phyloP scores from a whole-genome alignment of 2,329 filamentous ascomycete species.

The Aspergillus clavatus region DNA sequence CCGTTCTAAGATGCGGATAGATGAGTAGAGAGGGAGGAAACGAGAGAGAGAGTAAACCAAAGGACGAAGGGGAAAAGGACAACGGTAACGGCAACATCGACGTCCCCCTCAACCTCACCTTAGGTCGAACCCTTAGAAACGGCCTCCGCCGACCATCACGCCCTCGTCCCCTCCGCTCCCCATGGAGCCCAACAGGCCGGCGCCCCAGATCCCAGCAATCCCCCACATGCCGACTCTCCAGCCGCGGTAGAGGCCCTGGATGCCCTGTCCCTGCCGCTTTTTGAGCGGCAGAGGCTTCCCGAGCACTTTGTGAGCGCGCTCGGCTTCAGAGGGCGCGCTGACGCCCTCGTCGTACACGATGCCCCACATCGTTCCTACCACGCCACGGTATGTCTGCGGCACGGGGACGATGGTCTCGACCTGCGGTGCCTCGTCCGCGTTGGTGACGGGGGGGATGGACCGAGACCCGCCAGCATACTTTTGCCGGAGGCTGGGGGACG shows the following conservation, averaged over 20 bases:
- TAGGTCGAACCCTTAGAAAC: slow-evolving; percentile 28
- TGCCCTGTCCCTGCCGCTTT: slow-evolving; percentile 50
- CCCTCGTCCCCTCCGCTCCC: slow-evolving; percentile 36
- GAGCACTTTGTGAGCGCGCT: slow-evolving; percentile 31
- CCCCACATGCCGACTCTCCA: slow-evolving; percentile 55
- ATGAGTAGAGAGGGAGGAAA: no score
- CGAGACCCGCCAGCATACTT: slow-evolving; percentile 21
- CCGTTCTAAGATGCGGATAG: no score
- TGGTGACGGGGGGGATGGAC: slow-evolving; percentile 9
- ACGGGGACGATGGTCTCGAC: slow-evolving; percentile 73
- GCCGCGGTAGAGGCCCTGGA: slow-evolving; percentile 53
- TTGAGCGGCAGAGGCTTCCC: slow-evolving; percentile 35
- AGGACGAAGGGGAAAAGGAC: background rate
- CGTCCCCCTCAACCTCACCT: no score
- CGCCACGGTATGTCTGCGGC: slow-evolving; percentile 71
- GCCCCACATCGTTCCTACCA: slow-evolving; percentile 84
- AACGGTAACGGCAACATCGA: no score
- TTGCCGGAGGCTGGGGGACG: slow-evolving; percentile 48
- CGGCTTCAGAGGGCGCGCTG: slow-evolving; percentile 39
- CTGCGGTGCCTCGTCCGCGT: slow-evolving; percentile 19
- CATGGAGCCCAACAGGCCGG: slow-evolving; percentile 40
- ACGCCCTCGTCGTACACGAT: slow-evolving; percentile 79
- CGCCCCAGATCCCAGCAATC: slow-evolving; percentile 52
- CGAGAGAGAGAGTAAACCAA: background rate
- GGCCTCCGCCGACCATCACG: slow-evolving; percentile 27